Base-by-base conservation (phyloP, 345 rosid genomes). In the Bruguiera parviflora region DNA sequence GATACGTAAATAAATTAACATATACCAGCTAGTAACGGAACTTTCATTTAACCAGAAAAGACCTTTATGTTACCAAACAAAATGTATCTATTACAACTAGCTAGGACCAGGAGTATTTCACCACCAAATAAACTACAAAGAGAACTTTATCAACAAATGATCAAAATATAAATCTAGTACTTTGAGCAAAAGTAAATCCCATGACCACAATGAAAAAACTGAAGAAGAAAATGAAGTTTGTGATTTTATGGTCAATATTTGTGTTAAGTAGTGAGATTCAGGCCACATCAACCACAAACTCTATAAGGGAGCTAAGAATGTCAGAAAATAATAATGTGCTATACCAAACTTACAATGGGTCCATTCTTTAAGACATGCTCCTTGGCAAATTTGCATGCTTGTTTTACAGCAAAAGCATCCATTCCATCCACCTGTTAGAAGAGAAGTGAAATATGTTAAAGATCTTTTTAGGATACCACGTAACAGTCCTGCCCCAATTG, bases 381-480 rank as follows among this genome's bases (percentile, higher is more conserved):
- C 83, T 95, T 95, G 1, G 99, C 97, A 80, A 90, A 92, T 69
- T 81, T 85, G 87, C 99, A 95, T 6, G 96, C 99, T 78, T 95
- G 98, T 71, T 95, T 95, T 71, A 95, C 99, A 73, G 96, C 98
- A 77, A 95, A 74, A 29, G 78, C 96, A 86, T 95, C 99, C 99
- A 95, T 95, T 62, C 99, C 99, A 74, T 95, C 99, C 47, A 92
- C 96, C 97, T 92, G 83, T 61, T 69, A 71, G 11, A 51, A 32
- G 32, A 61, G 31, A 47, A 51, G 61, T 2, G 5, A 56, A 55
- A 35, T 46, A 71, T 19, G 64, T 29, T 15, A 60, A 6, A 63
- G 35, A 53, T 18, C 18, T 49, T 33, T 20, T 56, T 11, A 27
- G 28, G 16, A 9, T 8, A 24, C 9, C 25, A 56, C 15, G 4